phyloP scores from a whole-genome alignment of 2,329 filamentous ascomycete species.

The Colletotrichum spinosum region DNA sequence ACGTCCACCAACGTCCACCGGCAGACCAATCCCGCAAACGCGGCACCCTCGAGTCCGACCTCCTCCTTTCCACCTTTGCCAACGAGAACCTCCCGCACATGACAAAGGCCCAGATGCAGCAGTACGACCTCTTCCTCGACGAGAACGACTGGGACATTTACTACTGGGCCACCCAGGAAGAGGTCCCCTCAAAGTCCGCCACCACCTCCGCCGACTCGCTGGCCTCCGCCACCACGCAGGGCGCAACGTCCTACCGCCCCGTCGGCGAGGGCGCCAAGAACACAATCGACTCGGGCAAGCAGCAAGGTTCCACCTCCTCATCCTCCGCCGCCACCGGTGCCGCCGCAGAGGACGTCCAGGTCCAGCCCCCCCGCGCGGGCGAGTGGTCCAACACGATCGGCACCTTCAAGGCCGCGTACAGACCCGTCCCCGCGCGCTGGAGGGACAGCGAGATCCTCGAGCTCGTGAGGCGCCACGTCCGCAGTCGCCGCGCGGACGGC shows the following conservation, averaged over 20 bases:
- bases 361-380: constrained; percentile 60
- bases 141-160: constrained; percentile 99
- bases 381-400: constrained; percentile 98
- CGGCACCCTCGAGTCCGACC: constrained; percentile 94
- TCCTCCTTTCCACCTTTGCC: constrained; percentile 96
- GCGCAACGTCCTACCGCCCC: constrained; percentile 23
- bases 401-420: constrained; percentile 92
- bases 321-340: constrained; percentile 36
- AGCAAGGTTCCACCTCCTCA: too few relatives aligned
- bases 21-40: constrained; percentile 96
- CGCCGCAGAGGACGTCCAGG: constrained; percentile 42
- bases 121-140: constrained; percentile 94
- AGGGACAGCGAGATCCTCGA: constrained; percentile 81
- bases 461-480: constrained; percentile 85
- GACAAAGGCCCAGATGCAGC: constrained; percentile 76
- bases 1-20: too few relatives aligned
- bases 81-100: constrained; percentile 81
- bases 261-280: constrained; percentile 24
- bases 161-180: constrained; percentile 97
- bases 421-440: constrained; percentile 90
- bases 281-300: constrained; percentile 40
- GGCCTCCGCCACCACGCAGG: constrained; percentile 41
- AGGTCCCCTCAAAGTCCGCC: constrained; percentile 61
- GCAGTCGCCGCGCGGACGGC: constrained; percentile 62
- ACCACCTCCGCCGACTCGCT: constrained; percentile 34